Evolutionary conservation across 768 basidiomycete genomes (phyloP).

Genomic region (Auricularia auricula-judae): DNA sequence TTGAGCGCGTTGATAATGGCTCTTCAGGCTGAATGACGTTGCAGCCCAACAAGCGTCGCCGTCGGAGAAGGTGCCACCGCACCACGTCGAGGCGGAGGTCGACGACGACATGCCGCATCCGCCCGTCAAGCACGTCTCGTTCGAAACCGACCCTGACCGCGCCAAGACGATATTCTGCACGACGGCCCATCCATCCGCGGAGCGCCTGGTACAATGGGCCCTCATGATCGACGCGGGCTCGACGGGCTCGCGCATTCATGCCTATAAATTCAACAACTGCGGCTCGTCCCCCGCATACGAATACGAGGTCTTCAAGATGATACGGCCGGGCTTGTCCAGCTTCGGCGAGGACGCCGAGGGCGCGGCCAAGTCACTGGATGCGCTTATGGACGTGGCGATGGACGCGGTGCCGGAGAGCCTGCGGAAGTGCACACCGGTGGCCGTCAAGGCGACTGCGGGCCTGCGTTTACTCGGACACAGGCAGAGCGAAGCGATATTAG

Average conservation of each 20-base stretch:
- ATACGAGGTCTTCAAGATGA: conserved; percentile 85
- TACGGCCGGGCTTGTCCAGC: conserved; percentile 65
- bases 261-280: conserved; percentile 98
- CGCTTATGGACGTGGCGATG: conserved; percentile 70
- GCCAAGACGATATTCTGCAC: conserved; percentile 64
- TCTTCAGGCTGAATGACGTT: conserved; percentile 7
- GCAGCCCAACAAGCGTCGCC: conserved; percentile 7
- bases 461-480: conserved; percentile 55
- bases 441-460: conserved; percentile 90
- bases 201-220: conserved; percentile 76
- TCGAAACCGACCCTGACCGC: conserved; percentile 65
- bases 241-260: conserved; percentile 92
- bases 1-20: not conserved
- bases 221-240: conserved; percentile 98
- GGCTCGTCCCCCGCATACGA: conserved; percentile 65
- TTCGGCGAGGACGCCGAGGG: conserved; percentile 47
- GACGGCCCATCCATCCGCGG: conserved; percentile 32
- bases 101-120: conserved; percentile 4
- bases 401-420: conserved; percentile 60
- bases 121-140: conserved; percentile 26
- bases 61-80: conserved; percentile 1
- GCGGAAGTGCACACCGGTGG: conserved; percentile 68
- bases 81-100: conserved; percentile 5
- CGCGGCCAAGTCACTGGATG: conserved; percentile 72
- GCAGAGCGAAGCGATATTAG: conserved; percentile 61